Base-by-base conservation (phyloP, 2,329 filamentous ascomycete genomes). In the Clonostachys byssicola region DNA sequence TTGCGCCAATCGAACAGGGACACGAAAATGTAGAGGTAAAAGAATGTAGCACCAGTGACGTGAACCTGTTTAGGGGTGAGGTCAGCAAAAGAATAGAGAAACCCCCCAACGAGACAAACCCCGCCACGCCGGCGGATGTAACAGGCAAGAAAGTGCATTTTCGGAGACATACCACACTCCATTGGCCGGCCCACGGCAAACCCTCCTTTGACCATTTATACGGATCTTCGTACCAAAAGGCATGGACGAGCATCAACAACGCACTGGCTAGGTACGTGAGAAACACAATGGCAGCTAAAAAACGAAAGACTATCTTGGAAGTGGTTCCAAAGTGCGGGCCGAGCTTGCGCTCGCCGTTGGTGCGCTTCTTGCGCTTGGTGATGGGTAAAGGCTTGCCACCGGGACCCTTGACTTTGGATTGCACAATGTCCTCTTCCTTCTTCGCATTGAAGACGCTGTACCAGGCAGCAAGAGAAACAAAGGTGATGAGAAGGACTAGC, bases 371-470 rank as follows among this genome's bases (percentile, higher is more conserved):
- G 49, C 73, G 81, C 61, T 83, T 87, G 50, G 75, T 80, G 44
- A 74, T 63, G n/a, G 90, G 91, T 46, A 96, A 73, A 34, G 90
- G 90, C 64, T 95, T 92, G 55, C 92, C 92, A 47, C 89, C 92
- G 2, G 92, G 91, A n/a, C 92, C 92, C 46, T 77, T 83, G 54
- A 80, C 66, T 34, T 66, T 73, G 18, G 74, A 77, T 45, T 66
- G 63, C 18, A 72, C 60, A 35, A 71, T 59, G 52, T 74, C 68
- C 36, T 77, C 75, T 48, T 73, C 70, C 46, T 70, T 75, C 53
- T 71, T 72, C 33, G 75, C 71, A 47, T 70, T 73, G 59, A 74
- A 64, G 40, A 81, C 69, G 58, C 76, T 80, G 61, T 80, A 74
- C 51, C 73, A 68, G 34, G 72, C 74, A 41, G 76, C 73, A 47